Base-by-base conservation (phyloP, 768 basidiomycete species). In the Gloeostereum incarnatum region DNA sequence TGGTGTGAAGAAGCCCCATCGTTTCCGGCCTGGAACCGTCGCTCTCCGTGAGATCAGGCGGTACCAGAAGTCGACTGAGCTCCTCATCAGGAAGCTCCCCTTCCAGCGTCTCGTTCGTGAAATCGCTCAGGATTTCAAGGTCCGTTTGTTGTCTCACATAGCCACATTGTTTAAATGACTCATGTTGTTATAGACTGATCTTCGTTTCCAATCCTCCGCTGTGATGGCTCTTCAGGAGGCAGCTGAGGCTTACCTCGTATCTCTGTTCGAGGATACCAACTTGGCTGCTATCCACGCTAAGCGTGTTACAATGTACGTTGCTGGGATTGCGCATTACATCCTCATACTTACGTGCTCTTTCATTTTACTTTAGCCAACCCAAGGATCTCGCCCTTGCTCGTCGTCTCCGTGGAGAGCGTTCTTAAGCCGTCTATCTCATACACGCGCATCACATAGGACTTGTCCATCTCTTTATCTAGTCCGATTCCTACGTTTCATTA, bases 1-100 rank as follows among this genome's bases (percentile, higher is more conserved):
- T 66, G 92, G 92, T 79, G 92, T 96, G 54, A 98, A 98, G 93
- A 99, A 98, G 75, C 94, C 93, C 44, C 93, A 98, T 64, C 75
- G 93, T 60, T 97, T 94, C 82, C 78, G 86, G 56, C 86, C 86
- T 51, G 86, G 94, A 72, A 99, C 94, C 49, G 94, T 99, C 71
- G 94, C 94, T 49, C 90, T 99, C 49, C 92, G 94, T 75, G 93
- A 97, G 68, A 97, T 97, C 54, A 73, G 94, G 58, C 77, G 92
- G 62, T 96, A 97, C 75, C 92, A 97, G 66, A 96, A 96, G 74
- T 92, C 89, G 45, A 97, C 94, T 48, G 94, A 97, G 75, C 82
- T 99, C 49, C 79, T 98, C 54, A 97, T 98, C 75, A 78, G 94
- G 70, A 97, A 97, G 81, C 87, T 98, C 46, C 94, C 94, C 50